Conservation (phyloP, 2,329 filamentous ascomycete species). For the Fusarium austroafricanum region DNA sequence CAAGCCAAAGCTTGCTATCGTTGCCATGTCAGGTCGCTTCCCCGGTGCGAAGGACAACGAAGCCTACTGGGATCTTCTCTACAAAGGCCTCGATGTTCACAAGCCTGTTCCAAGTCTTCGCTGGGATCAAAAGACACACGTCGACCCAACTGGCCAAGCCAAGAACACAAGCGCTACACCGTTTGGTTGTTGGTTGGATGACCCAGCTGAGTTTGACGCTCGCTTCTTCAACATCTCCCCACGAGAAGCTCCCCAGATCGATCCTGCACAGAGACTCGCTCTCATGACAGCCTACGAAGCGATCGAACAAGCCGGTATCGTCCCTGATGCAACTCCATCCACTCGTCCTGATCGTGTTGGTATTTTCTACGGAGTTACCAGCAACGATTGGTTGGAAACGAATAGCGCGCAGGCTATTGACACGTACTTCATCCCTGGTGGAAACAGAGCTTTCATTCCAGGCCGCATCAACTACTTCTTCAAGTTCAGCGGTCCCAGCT, state of each 20-base stretch:
- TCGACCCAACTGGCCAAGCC: constrained; percentile 68
- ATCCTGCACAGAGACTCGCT: constrained; percentile 74
- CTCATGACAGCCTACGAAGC: constrained; percentile 76
- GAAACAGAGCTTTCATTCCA: constrained; percentile 60
- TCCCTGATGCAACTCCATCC: constrained; percentile 71
- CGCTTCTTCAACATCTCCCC: constrained; percentile 79
- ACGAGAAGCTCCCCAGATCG: constrained; percentile 55
- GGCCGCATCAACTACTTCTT: constrained; percentile 82
- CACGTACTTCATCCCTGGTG: constrained; percentile 63
- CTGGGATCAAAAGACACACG: constrained; percentile 39
- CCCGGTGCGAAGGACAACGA: constrained; percentile 70
- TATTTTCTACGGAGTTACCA: constrained; percentile 81
- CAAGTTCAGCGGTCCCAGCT: constrained; percentile 78
- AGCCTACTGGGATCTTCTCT: constrained; percentile 72
- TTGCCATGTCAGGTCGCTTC: constrained; percentile 74
- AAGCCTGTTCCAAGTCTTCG: constrained; percentile 57
- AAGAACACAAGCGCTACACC: constrained; percentile 66
- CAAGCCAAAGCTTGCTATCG: constrained; percentile 61
- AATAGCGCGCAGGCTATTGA: constrained; percentile 76
- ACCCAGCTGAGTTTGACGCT: constrained; percentile 74
- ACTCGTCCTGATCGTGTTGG: constrained; percentile 70
- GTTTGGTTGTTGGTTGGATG: constrained; percentile 65
- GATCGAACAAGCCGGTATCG: constrained; percentile 73
- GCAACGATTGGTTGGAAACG: constrained; percentile 83
- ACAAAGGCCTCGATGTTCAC: constrained; percentile 73